These are phyloP conservation scores for Herpetospermum pedunculosum DNA, from an alignment of 306 rosid species.

Conservation along the genomic window DNA sequence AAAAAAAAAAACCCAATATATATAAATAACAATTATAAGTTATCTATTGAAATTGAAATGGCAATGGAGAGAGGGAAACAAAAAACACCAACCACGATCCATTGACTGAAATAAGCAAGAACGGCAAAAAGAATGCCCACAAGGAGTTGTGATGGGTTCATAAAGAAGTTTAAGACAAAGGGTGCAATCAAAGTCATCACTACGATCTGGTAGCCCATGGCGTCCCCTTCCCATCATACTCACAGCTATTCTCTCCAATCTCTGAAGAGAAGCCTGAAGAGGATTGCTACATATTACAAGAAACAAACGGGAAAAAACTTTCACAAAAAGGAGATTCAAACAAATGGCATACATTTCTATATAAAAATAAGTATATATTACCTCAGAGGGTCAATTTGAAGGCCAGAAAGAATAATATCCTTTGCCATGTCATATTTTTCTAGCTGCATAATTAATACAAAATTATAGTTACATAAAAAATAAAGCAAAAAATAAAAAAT, in stretches of 20 bases:
- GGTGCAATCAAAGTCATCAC: conserved; percentile 87
- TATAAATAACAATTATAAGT: background rate
- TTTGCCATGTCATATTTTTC: conserved; percentile 78
- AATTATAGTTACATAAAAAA: background rate
- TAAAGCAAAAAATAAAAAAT: background rate
- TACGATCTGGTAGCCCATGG: conserved; percentile 52
- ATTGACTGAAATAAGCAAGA: conserved; percentile 85
- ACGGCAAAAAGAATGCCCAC: conserved; percentile 97
- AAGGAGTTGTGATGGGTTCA: conserved; percentile 91
- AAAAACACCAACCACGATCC: conserved; percentile 64
- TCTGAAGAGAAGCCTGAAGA: conserved; percentile 57
- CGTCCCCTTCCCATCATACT: conserved; percentile 22
- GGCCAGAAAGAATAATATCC: conserved; percentile 83
- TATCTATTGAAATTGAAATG: background rate
- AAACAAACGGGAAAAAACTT: conserved; percentile 18
- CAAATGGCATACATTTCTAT: background rate
- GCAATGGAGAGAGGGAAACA: conserved; percentile 15
- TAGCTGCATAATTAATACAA: conserved; percentile 44
- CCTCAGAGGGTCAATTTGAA: conserved; percentile 81
- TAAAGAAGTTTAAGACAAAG: conserved; percentile 77
- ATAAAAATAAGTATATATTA: conserved; percentile 19
- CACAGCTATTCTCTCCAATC: conserved; percentile 43
- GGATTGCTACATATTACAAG: conserved; percentile 46
- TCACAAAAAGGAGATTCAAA: conserved; percentile 12
- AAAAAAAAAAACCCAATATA: no score